Evolutionary conservation across 2,329 filamentous ascomycete genomes (phyloP).

Genomic region (Mariannaea sp.): DNA sequence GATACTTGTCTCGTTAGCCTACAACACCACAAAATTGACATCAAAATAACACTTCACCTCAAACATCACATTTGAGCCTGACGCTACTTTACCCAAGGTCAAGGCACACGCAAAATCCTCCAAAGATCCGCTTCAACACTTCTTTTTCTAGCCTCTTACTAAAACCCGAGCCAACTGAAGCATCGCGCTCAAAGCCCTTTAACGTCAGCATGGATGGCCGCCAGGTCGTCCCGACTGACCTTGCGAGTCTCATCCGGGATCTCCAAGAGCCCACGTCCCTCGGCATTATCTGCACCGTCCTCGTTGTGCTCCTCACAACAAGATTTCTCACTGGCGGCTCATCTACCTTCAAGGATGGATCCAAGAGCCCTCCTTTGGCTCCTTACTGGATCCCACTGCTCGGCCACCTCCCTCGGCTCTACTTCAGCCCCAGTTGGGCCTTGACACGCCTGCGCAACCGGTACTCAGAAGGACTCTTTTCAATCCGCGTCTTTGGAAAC

Average conservation of each 20-base stretch:
- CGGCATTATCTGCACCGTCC: constrained; percentile 31
- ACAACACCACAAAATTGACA: constrained; percentile 18
- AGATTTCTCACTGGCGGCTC: constrained; percentile 30
- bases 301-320: constrained; percentile 37
- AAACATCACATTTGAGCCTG: constrained; percentile 1
- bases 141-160: not conserved
- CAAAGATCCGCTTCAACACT: not conserved
- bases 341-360: constrained; percentile 46
- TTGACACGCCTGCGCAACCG: constrained; percentile 39
- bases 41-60: constrained; percentile 24
- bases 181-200: not conserved
- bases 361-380: constrained; percentile 35
- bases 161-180: not conserved
- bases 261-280: constrained; percentile 32
- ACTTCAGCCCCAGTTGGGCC: constrained; percentile 37
- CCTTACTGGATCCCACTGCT: constrained; percentile 45
- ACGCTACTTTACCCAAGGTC: not conserved
- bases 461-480: constrained; percentile 44
- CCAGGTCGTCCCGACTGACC: constrained; percentile 16
- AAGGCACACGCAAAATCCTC: not conserved
- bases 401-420: constrained; percentile 44
- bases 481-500: constrained; percentile 41
- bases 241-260: constrained; percentile 28
- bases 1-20: constrained; percentile 26
- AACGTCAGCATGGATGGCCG: constrained; percentile 26